phyloP scores from a whole-genome alignment of 1,284 basidiomycete species.

The Cryptococcus sp. region DNA sequence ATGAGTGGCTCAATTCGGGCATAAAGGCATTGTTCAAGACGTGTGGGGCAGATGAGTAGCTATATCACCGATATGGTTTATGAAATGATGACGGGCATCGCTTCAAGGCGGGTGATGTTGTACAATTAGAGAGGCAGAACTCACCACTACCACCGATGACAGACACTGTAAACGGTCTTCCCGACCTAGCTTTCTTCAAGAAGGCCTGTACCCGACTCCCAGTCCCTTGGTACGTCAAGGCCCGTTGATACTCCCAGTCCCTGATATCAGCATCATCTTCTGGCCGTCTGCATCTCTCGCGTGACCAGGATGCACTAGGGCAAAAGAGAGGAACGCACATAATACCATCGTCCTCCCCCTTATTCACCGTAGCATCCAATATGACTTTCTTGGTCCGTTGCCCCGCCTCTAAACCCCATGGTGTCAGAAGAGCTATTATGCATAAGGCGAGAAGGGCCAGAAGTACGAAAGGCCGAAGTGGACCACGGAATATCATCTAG shows the following conservation, averaged over 20 bases:
- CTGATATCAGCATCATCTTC: not conserved
- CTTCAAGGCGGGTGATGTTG: no score
- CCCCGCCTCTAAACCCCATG: not conserved
- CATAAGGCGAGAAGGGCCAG: not conserved
- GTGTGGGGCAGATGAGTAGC: no score
- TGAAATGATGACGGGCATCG: no score
- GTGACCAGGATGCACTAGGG: no score
- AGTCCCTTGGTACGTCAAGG: conserved; percentile 32
- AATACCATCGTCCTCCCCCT: not conserved
- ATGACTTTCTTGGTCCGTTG: not conserved
- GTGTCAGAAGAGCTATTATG: not conserved
- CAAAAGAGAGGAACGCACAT: no score
- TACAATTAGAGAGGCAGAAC: no score
- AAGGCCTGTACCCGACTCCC: conserved; percentile 35
- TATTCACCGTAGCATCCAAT: not conserved
- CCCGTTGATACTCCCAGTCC: conserved; percentile 33
- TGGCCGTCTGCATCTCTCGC: not conserved
- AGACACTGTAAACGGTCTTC: conserved; percentile 34
- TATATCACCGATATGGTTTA: no score
- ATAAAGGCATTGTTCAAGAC: no score
- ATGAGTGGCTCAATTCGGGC: no score
- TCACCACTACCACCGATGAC: conserved; percentile 42
- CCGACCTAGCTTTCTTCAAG: conserved; percentile 34
- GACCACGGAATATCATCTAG: not conserved
- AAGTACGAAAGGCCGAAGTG: not conserved